Evolutionary conservation across 225 moss, liverwort and hornwort genomes (phyloP), one percentile per base, ranked within the genome.

Genomic region (Ulota crispa): DNA sequence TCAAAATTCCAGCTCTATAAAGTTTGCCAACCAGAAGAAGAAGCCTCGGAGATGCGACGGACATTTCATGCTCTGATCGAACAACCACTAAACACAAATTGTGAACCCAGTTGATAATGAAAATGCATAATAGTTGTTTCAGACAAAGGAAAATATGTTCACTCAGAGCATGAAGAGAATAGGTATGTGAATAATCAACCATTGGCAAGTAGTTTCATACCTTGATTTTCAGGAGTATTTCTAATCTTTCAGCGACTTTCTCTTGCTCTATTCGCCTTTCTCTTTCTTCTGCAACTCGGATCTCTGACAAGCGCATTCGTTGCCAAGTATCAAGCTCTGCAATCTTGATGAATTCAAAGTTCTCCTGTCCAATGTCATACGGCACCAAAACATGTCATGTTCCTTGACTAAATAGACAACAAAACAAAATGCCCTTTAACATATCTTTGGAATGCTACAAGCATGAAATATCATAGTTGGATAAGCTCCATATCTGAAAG

Each of bases 331-430:
- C 86, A 75, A 91, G 56, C 54, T 91, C 87, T 21, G 67, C 36
- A 15, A 88, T 83, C 37, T 87, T 88, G 62, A 91, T 81, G 36
- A 83, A 81, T 28, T 88, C 91, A 68, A 85, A 89, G 56, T 86
- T 86, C 73, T 91, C 91, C 91, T 91, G 8, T 70, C 18, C 21
- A 68, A 11, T 78, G 34, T 28, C 52, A 70, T 36, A 47, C 32
- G 64, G n/a, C 31, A 68, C 9, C 12, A 1, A 14, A 62, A 68
- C 9, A 37, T 55, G 53, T 37, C 12, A 71, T 30, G 32, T 28
- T 80, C 23, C 3, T 20, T 20, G 21, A 66, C 15, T 2, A 73
- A 78, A 78, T 24, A 32, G 12, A 15, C 4, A 4, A 1, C 50
- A 27, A n/a, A 45, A 56, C 0, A 0, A 0, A 83, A 45, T 45